Conservation (phyloP, 495 filamentous ascomycete genomes). For the Penicillium arizonense region DNA sequence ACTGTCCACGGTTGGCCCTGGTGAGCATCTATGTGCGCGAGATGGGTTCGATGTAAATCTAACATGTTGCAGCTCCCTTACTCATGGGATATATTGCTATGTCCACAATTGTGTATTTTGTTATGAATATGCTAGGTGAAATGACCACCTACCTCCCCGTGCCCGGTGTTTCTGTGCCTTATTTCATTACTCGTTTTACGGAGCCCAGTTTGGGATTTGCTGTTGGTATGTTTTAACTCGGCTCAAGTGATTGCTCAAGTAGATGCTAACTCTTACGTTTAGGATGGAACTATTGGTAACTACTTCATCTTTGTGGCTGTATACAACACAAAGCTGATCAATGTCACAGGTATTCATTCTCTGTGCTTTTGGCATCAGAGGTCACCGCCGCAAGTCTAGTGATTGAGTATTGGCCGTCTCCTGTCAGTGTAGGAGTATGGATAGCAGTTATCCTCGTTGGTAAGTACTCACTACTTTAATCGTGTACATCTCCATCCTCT, state of each 20-base stretch:
- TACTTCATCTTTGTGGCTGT: background rate
- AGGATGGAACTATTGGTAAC: slow-evolving; percentile 56
- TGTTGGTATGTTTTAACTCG: slow-evolving; percentile 45
- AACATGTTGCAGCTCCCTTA: slow-evolving; percentile 55
- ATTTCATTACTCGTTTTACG: slow-evolving; percentile 67
- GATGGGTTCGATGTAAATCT: background rate
- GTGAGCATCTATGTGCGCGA: slow-evolving; percentile 28
- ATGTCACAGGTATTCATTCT: slow-evolving; percentile 41
- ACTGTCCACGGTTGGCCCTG: slow-evolving; percentile 61
- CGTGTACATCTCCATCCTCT: slow-evolving; percentile 35
- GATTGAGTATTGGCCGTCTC: slow-evolving; percentile 66
- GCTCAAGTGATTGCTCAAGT: slow-evolving; percentile 3
- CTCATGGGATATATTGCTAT: slow-evolving; percentile 63
- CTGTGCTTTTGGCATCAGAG: slow-evolving; percentile 64
- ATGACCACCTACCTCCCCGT: slow-evolving; percentile 75
- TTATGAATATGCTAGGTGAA: slow-evolving; percentile 59
- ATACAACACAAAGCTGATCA: slow-evolving; percentile 13
- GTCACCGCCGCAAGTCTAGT: slow-evolving; percentile 67
- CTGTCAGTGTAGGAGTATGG: slow-evolving; percentile 54
- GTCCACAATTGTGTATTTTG: slow-evolving; percentile 51
- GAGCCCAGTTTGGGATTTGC: slow-evolving; percentile 71
- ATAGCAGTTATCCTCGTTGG: slow-evolving; percentile 68
- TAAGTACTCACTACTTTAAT: slow-evolving; percentile 35
- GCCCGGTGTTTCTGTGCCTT: slow-evolving; percentile 67
- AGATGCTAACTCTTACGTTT: slow-evolving; percentile 37